A percentile compares a stretch with the other conserved stretches of the same genome.
Conservation (phyloP, 2,329 filamentous ascomycete species). For the Pseudocercospora macadamiae region DNA sequence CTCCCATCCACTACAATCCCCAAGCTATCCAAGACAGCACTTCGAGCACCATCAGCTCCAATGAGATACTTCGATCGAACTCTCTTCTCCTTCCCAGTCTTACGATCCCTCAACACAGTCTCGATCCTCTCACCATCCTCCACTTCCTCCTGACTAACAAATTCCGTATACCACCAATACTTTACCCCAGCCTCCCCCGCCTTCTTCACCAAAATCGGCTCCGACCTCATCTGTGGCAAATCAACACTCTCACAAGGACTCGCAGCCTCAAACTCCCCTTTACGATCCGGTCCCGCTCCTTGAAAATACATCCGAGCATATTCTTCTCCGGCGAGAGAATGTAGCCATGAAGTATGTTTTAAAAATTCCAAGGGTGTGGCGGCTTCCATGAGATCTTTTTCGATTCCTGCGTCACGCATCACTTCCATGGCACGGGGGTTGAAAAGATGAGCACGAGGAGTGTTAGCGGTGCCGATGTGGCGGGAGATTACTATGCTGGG, state of each 20-base stretch:
- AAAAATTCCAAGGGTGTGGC: conserved; percentile 34
- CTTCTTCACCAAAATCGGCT: conserved; percentile 41
- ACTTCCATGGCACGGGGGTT: conserved; percentile 55
- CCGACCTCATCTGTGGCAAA: conserved; percentile 42
- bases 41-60: conserved; percentile 56
- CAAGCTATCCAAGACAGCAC: conserved; percentile 47
- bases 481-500: conserved; percentile 56
- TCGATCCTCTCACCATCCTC: conserved; percentile 30
- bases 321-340: conserved; percentile 43
- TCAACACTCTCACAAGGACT: conserved; percentile 41
- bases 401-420: conserved; percentile 44
- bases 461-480: conserved; percentile 55
- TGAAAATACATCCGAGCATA: conserved; percentile 43
- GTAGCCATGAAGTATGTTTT: conserved; percentile 42
- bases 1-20: conserved; percentile 50
- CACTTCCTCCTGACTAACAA: conserved; percentile 34
- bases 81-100: conserved; percentile 42
- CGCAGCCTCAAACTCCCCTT: conserved; percentile 41
- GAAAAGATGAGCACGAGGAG: conserved; percentile 62
- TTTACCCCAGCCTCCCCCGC: conserved; percentile 23
- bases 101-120: conserved; percentile 43
- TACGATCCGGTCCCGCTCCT: conserved; percentile 41
- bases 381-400: conserved; percentile 22
- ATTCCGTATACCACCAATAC: conserved; percentile 38
- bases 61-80: conserved; percentile 54